phyloP scores from a whole-genome alignment of 2,329 filamentous ascomycete species.

The Samsoniella hepiali region DNA sequence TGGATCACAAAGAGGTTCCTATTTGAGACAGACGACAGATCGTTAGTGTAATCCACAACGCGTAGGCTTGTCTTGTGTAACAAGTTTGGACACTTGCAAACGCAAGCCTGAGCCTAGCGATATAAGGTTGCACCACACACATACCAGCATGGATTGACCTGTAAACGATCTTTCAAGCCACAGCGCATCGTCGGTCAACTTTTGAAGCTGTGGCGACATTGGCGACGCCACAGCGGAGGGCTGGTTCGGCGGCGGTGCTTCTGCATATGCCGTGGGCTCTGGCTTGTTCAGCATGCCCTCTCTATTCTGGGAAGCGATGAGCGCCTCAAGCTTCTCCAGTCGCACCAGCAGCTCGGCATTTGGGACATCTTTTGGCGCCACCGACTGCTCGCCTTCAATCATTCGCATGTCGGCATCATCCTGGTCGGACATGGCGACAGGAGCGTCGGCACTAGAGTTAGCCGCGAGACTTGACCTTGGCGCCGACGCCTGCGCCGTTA shows the following conservation, averaged over 20 bases:
- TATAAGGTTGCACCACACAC: conserved; percentile 14
- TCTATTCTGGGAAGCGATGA: conserved; percentile 24
- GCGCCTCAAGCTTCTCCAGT: conserved; percentile 28
- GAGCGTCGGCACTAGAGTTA: neutral
- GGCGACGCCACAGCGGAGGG: conserved; percentile 15
- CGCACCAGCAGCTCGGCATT: conserved; percentile 25
- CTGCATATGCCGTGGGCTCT: conserved; percentile 13
- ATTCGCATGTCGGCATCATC: conserved; percentile 4
- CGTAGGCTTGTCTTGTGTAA: neutral
- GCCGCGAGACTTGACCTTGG: conserved; percentile 14
- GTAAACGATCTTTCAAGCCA: conserved; percentile 33
- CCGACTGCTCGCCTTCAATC: conserved; percentile 5
- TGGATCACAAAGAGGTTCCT: conserved; percentile 32
- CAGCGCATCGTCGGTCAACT: conserved; percentile 34
- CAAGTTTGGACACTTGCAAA: neutral
- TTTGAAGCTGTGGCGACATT: conserved; percentile 32
- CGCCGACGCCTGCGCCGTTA: neutral
- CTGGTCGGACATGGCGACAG: neutral
- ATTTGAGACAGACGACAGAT: neutral
- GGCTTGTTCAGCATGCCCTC: conserved; percentile 9
- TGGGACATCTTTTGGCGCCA: conserved; percentile 21
- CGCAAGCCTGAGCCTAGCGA: neutral
- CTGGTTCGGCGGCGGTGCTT: conserved; percentile 15
- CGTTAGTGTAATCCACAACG: neutral
- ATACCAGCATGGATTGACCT: conserved; percentile 30